phyloP scores from a whole-genome alignment of 2,329 filamentous ascomycete species.

The Claviceps purpurea region DNA sequence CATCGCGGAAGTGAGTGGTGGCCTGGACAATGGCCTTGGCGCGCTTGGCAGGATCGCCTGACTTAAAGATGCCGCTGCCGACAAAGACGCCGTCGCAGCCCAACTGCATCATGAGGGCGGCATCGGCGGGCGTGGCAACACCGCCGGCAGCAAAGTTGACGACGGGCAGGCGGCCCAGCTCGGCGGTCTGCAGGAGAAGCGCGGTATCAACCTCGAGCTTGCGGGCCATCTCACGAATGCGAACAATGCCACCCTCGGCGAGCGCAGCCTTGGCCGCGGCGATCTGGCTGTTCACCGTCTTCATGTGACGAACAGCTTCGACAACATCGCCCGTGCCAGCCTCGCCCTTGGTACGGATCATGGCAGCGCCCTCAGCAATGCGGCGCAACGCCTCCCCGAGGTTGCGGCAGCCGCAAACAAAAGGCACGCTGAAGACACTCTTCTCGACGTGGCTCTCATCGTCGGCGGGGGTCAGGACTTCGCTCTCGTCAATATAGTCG shows the following conservation, averaged over 20 bases:
- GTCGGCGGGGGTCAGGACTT: conserved; percentile 93
- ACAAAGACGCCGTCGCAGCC: conserved; percentile 98
- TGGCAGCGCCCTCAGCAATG: conserved; percentile 86
- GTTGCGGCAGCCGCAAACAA: conserved; percentile 93
- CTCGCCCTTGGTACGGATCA: conserved; percentile 98
- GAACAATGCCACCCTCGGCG: conserved; percentile 33
- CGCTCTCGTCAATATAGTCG: conserved; percentile 96
- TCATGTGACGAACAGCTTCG: conserved; percentile 93
- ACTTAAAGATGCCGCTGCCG: conserved; percentile 95
- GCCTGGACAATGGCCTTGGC: conserved; percentile 92
- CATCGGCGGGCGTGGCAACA: conserved; percentile 96
- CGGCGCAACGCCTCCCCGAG: conserved; percentile 84
- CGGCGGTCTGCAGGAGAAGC: conserved; percentile 73
- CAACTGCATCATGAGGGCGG: conserved; percentile 95
- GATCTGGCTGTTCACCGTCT: conserved; percentile 76
- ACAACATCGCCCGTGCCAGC: conserved; percentile 94
- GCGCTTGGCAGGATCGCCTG: conserved; percentile 74
- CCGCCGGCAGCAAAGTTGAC: conserved; percentile 98
- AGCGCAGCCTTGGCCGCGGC: conserved; percentile 66
- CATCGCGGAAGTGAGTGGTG: conserved; percentile 78
- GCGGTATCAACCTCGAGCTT: conserved; percentile 67
- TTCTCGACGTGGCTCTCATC: conserved; percentile 87
- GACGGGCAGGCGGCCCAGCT: conserved; percentile 77
- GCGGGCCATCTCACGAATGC: conserved; percentile 59
- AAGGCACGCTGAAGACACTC: conserved; percentile 66